Conservation (phyloP, 1,284 basidiomycete species). For the Sporisorium scitamineum region DNA sequence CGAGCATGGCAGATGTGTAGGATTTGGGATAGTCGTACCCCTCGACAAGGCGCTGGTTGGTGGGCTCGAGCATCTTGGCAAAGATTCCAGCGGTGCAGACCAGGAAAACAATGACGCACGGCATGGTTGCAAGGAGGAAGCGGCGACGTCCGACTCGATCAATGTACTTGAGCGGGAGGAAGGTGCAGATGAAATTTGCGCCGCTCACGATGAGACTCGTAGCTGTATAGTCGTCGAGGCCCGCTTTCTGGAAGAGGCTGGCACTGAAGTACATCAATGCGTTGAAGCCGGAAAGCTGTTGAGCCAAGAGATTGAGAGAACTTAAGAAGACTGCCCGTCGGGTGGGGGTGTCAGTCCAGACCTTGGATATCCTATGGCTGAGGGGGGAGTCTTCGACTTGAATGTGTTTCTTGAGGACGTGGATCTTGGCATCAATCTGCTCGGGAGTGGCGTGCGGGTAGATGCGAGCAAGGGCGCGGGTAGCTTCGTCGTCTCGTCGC, state of each 20-base stretch:
- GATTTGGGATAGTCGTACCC: conserved; percentile 76
- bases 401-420: conserved; percentile 68
- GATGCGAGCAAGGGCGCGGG: conserved; percentile 57
- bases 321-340: conserved; percentile 46
- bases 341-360: conserved; percentile 47
- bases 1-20: conserved; percentile 79
- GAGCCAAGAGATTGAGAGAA: conserved; percentile 43
- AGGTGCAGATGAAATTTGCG: conserved; percentile 78
- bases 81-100: conserved; percentile 80
- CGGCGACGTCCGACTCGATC: conserved; percentile 81
- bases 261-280: conserved; percentile 69
- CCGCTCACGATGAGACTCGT: conserved; percentile 67
- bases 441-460: conserved; percentile 64
- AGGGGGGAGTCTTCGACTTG: conserved; percentile 39
- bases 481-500: conserved; percentile 60
- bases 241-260: conserved; percentile 68
- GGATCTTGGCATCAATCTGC: conserved; percentile 68
- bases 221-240: conserved; percentile 68
- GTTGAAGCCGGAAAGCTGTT: conserved; percentile 71
- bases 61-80: conserved; percentile 78
- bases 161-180: conserved; percentile 80
- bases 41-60: conserved; percentile 77
- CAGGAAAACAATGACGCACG: conserved; percentile 81
- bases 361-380: conserved; percentile 18
- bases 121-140: conserved; percentile 82